phyloP scores from a whole-genome alignment of 192 early-diverging fungal species.

The Coemansia sp. region DNA sequence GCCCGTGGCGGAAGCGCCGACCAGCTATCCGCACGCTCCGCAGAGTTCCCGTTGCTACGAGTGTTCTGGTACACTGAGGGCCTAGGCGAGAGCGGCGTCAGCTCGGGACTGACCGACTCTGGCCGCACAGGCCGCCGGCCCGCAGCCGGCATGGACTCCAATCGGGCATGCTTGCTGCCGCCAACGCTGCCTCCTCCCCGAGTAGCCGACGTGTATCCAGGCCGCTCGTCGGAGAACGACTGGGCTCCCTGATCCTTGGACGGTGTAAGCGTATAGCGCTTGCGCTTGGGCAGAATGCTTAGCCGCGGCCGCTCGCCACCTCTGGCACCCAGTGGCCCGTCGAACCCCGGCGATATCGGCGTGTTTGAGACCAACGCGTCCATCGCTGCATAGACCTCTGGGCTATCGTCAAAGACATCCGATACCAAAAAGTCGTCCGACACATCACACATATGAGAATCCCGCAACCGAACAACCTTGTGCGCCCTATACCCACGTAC shows the following conservation, averaged over 20 bases:
- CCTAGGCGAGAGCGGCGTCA: constrained; percentile 4
- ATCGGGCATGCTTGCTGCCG: neutral
- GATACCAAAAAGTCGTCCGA: constrained; percentile 36
- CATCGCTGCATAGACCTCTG: constrained; percentile 37
- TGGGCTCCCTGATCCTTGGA: too few species aligned
- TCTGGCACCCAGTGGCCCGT: neutral
- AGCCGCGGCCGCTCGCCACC: neutral
- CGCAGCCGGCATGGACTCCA: neutral
- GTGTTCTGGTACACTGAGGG: too few species aligned
- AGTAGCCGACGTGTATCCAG: too few species aligned
- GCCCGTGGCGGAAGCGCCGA: too few species aligned
- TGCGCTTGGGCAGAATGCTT: constrained; percentile 14
- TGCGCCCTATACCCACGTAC: constrained; percentile 6
- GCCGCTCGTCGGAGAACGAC: too few species aligned
- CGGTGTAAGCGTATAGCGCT: constrained; percentile 30
- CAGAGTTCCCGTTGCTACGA: too few species aligned
- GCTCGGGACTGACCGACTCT: constrained; percentile 9
- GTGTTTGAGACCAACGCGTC: neutral
- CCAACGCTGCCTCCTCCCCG: neutral
- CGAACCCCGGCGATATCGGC: neutral
- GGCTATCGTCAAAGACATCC: constrained; percentile 45
- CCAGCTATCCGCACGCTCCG: too few species aligned
- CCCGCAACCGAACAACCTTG: constrained; percentile 25
- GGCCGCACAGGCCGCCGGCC: neutral
- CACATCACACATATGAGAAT: constrained; percentile 42